A percentile compares a stretch with the other conserved stretches of the same genome.
Evolutionary conservation across 2,329 filamentous ascomycete genomes (phyloP).

Genomic region (Chrysosporium keratinophilum): DNA sequence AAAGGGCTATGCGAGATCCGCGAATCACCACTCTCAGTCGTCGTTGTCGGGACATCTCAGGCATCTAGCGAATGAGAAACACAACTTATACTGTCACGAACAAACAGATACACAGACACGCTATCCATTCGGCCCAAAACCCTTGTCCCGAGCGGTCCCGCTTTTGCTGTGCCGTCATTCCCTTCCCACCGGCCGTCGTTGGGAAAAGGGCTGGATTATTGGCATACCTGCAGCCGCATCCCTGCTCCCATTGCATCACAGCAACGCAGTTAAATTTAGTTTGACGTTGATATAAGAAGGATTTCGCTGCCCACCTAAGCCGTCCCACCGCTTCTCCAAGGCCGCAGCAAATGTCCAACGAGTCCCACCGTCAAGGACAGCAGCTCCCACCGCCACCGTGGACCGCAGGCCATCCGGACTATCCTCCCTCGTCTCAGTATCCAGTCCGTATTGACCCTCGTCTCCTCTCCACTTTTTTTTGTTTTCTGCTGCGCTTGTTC

Average conservation of each 20-base stretch:
- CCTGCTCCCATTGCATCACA: slow-evolving; percentile 11
- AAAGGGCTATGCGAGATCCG: slow-evolving; percentile 14
- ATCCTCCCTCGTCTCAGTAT: slow-evolving; percentile 28
- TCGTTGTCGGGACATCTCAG: slow-evolving; percentile 10
- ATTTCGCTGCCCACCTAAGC: slow-evolving; percentile 6
- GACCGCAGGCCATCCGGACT: slow-evolving; percentile 32
- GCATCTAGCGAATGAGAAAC: slow-evolving; percentile 3
- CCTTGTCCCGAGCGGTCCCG: slow-evolving; percentile 14
- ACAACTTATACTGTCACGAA: not conserved
- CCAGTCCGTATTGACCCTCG: slow-evolving; percentile 18
- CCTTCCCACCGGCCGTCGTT: not conserved
- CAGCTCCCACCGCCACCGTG: slow-evolving; percentile 34
- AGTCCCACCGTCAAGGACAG: slow-evolving; percentile 38
- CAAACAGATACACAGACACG: slow-evolving; percentile 3
- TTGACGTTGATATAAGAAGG: slow-evolving; percentile 6
- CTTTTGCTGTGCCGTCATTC: slow-evolving; percentile 11
- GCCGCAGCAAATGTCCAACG: slow-evolving; percentile 33
- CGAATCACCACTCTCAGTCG: slow-evolving; percentile 10
- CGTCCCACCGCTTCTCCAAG: slow-evolving; percentile 14
- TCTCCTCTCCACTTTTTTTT: slow-evolving; percentile 1
- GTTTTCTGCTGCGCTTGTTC: slow-evolving; percentile 4
- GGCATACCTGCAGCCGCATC: slow-evolving; percentile 11
- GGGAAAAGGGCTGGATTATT: slow-evolving; percentile 9
- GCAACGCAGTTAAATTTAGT: slow-evolving; percentile 3
- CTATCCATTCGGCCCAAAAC: slow-evolving; percentile 6